phyloP scores from a whole-genome alignment of 2,329 filamentous ascomycete species.

The Clarireedia hainanense region DNA sequence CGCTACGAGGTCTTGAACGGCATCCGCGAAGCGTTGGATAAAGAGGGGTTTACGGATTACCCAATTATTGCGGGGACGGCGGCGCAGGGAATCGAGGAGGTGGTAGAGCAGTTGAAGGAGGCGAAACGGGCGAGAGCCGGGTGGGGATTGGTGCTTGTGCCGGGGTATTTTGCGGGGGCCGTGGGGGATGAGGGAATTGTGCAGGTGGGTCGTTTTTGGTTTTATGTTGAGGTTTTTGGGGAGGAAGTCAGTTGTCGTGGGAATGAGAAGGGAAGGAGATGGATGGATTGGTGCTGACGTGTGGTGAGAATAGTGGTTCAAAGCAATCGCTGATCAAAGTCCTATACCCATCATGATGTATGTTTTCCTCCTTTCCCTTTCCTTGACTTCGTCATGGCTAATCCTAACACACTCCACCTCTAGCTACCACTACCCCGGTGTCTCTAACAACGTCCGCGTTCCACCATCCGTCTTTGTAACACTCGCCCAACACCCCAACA shows the following conservation, averaged over 20 bases:
- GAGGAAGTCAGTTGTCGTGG: no score
- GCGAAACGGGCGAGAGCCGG: constrained; percentile 50
- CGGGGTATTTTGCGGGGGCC: constrained; percentile 55
- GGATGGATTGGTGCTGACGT: constrained; percentile 10
- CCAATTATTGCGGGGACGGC: constrained; percentile 53
- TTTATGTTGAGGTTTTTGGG: constrained; percentile 37
- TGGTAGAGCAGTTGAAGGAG: constrained; percentile 40
- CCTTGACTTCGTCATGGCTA: neutral
- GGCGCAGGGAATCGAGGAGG: constrained; percentile 48
- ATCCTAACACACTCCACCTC: neutral
- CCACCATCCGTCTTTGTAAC: constrained; percentile 47
- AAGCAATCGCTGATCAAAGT: constrained; percentile 5
- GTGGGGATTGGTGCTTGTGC: constrained; percentile 56
- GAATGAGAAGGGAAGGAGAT: no score
- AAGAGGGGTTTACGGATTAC: constrained; percentile 48
- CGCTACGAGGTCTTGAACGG: constrained; percentile 45
- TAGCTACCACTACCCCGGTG: constrained; percentile 52
- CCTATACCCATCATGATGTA: constrained; percentile 8
- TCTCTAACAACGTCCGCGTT: constrained; percentile 57
- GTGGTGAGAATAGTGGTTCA: constrained; percentile 1
- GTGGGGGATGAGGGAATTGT: constrained; percentile 50
- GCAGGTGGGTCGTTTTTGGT: constrained; percentile 30
- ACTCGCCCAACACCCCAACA: constrained; percentile 55
- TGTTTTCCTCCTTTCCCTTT: neutral
- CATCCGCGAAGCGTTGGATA: constrained; percentile 45